phyloP scores from a whole-genome alignment of 345 rosid species.

The Salix udensis region DNA sequence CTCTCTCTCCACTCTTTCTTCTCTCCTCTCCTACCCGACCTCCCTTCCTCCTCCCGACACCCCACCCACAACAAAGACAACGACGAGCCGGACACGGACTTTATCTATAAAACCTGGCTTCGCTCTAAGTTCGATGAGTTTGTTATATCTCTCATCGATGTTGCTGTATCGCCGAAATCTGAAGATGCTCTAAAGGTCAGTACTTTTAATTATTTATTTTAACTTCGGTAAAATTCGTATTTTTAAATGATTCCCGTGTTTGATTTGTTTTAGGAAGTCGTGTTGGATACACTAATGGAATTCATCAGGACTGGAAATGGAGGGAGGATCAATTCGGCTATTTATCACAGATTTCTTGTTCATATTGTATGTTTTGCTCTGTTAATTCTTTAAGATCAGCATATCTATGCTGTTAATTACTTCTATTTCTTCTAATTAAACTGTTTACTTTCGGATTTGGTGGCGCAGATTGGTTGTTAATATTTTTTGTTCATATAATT shows the following conservation, averaged over 20 bases:
- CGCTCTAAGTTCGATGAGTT: constrained; percentile 77
- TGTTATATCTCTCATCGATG: constrained; percentile 43
- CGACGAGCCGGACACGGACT: constrained; percentile 36
- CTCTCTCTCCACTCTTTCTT: constrained; percentile 92
- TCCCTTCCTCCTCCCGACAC: constrained; percentile 46
- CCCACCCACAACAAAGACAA: not conserved
- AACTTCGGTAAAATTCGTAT: not conserved
- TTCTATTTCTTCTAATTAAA: no score
- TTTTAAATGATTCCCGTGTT: not conserved
- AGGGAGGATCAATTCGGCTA: constrained; percentile 66
- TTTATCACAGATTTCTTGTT: constrained; percentile 60
- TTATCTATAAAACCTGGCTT: constrained; percentile 68
- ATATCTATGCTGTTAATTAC: not conserved
- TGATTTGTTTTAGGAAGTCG: constrained; percentile 51
- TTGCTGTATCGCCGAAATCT: constrained; percentile 41
- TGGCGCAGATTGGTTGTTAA: not conserved
- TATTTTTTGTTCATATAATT: not conserved
- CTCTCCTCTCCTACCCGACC: constrained; percentile 70
- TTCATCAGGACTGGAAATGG: constrained; percentile 65
- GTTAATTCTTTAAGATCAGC: not conserved
- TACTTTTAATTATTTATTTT: not conserved
- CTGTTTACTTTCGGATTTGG: no score
- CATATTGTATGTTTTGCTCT: constrained; percentile 48
- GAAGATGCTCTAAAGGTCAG: constrained; percentile 58
- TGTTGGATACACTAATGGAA: constrained; percentile 76